phyloP scores from a whole-genome alignment of 2,329 filamentous ascomycete species.

The Pleoardoris graminearum region DNA sequence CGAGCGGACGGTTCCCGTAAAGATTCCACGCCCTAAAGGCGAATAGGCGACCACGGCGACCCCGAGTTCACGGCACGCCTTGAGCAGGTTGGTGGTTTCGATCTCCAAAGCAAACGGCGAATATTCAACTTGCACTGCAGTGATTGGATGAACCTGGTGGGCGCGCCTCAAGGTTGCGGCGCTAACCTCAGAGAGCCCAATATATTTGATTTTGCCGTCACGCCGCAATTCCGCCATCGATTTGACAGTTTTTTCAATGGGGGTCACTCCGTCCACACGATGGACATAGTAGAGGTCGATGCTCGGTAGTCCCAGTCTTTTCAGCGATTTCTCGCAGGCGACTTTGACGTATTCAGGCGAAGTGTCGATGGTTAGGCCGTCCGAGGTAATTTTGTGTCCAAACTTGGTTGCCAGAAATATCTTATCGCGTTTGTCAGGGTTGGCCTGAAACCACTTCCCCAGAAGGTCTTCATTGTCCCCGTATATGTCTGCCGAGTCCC shows the following conservation, averaged over 20 bases:
- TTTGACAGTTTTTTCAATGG: slow-evolving; percentile 51
- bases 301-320: slow-evolving; percentile 36
- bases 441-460: slow-evolving; percentile 10
- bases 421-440: slow-evolving; percentile 15
- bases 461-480: slow-evolving; percentile 9
- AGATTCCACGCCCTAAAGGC: slow-evolving; percentile 37
- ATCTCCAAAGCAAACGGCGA: slow-evolving; percentile 50
- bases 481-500: too few species aligned
- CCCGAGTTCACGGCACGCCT: slow-evolving; percentile 45
- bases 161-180: slow-evolving; percentile 52
- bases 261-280: slow-evolving; percentile 45
- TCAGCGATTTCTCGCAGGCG: slow-evolving; percentile 43
- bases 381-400: slow-evolving; percentile 3
- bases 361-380: slow-evolving; percentile 27
- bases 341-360: slow-evolving; percentile 42
- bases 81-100: slow-evolving; percentile 41
- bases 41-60: slow-evolving; percentile 39
- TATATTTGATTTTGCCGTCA: slow-evolving; percentile 48
- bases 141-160: slow-evolving; percentile 47
- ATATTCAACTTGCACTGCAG: slow-evolving; percentile 55
- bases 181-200: slow-evolving; percentile 51
- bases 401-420: slow-evolving; percentile 24
- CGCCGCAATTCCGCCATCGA: slow-evolving; percentile 44
- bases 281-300: slow-evolving; percentile 50
- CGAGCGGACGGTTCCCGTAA: slow-evolving; percentile 17